Conservation (phyloP, 768 basidiomycete genomes). For the Inosperma sp. region DNA sequence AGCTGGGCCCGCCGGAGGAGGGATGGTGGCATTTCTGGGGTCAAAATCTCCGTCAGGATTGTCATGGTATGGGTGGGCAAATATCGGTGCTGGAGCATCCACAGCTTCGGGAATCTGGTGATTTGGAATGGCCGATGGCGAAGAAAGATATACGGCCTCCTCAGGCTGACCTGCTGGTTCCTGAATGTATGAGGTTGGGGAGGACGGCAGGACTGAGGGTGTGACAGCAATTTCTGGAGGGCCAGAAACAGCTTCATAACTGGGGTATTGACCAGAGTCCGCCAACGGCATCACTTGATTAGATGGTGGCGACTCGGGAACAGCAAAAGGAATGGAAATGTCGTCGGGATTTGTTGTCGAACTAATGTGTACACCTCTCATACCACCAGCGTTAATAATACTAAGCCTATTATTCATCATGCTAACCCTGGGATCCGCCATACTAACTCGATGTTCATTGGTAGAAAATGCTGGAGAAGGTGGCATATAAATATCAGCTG, state of each 20-base stretch:
- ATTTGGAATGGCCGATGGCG: background rate
- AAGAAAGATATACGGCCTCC: background rate
- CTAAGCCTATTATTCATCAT: constrained; percentile 3
- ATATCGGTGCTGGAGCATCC: background rate
- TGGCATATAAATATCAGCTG: no score
- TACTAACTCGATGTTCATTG: background rate
- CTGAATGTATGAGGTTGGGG: constrained; percentile 1
- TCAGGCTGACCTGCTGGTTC: background rate
- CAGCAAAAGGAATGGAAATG: no score
- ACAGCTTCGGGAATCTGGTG: background rate
- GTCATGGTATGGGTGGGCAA: background rate
- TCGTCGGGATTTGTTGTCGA: background rate
- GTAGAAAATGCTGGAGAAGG: no score
- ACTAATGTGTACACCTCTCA: background rate
- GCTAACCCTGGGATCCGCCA: background rate
- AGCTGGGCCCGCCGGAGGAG: background rate
- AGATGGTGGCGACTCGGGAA: no score
- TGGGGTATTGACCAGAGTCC: background rate
- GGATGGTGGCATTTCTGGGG: background rate
- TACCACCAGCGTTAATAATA: background rate
- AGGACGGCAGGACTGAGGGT: background rate
- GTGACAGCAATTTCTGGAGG: background rate
- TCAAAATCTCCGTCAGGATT: background rate
- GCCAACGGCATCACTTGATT: no score
- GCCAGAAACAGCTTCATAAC: background rate